Conservation (phyloP, 768 basidiomycete species). For the Rhodotorula sphaerocarpa region DNA sequence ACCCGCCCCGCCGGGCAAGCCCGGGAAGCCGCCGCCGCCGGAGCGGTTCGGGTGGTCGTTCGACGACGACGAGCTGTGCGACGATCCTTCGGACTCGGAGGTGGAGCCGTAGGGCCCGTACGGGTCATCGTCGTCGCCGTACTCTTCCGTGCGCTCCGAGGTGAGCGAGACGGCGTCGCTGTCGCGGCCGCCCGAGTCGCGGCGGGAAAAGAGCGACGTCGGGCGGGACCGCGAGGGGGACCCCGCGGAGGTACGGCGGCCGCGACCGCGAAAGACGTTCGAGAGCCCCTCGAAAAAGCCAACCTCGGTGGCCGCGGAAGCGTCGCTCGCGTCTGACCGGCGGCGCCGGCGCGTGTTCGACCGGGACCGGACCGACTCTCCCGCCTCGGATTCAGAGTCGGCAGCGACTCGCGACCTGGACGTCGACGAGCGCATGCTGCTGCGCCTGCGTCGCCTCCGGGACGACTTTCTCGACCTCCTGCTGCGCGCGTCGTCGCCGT, state of each 20-base stretch:
- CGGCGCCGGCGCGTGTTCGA: too few relatives aligned
- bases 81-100: constrained; percentile 15
- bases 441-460: constrained; percentile 1
- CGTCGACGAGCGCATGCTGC: background rate
- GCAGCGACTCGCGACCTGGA: background rate
- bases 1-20: constrained; percentile 46
- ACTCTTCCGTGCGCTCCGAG: constrained; percentile 17
- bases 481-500: constrained; percentile 16
- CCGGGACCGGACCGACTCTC: constrained; percentile 4
- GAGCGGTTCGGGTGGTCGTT: constrained; percentile 15
- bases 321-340: too few relatives aligned
- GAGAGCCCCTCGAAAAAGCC: constrained; percentile 34
- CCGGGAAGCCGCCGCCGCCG: constrained; percentile 10
- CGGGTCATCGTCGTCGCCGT: constrained; percentile 34
- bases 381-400: constrained; percentile 17
- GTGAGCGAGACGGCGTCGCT: constrained; percentile 49
- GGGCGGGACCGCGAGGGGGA: background rate
- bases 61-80: constrained; percentile 10
- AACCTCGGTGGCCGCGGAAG: too few relatives aligned
- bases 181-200: background rate
- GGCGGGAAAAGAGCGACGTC: constrained; percentile 5
- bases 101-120: constrained; percentile 38
- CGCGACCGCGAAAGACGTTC: constrained; percentile 20
- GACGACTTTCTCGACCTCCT: constrained; percentile 7
- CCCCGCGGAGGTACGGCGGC: constrained; percentile 5